These are phyloP conservation scores for Pigoraptor vietnamica DNA, from an alignment of 78 protist species.

Conservation along the genomic window DNA sequence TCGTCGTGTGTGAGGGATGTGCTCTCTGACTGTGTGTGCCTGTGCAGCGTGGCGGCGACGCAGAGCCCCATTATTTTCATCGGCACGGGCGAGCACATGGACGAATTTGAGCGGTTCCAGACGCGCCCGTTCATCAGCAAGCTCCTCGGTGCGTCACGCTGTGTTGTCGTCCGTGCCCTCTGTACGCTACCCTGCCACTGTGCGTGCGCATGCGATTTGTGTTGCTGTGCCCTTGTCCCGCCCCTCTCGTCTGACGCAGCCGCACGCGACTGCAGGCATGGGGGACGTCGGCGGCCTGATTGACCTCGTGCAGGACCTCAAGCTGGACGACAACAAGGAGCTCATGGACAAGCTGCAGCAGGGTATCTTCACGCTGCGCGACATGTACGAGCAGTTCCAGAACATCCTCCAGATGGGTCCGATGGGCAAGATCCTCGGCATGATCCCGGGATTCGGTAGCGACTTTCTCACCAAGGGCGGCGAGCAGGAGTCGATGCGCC, in stretches of 20 bases:
- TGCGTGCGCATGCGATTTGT: background rate
- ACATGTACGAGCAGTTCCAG: slow-evolving; percentile 92
- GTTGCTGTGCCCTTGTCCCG: background rate
- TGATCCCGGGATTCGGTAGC: slow-evolving; percentile 52
- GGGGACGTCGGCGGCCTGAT: slow-evolving; percentile 81
- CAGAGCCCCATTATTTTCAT: slow-evolving; percentile 89
- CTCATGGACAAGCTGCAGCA: background rate
- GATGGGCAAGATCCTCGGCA: slow-evolving; percentile 50
- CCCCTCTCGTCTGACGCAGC: background rate
- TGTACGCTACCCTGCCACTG: background rate
- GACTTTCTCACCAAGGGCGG: slow-evolving; percentile 48
- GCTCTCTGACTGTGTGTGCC: no score
- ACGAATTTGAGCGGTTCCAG: slow-evolving; percentile 84
- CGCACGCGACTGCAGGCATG: background rate
- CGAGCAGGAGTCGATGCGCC: slow-evolving; percentile 31
- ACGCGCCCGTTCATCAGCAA: slow-evolving; percentile 72
- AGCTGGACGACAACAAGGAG: slow-evolving; percentile 54
- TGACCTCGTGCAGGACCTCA: slow-evolving; percentile 59
- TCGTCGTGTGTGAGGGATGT: no score
- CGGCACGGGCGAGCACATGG: slow-evolving; percentile 93
- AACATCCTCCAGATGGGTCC: slow-evolving; percentile 85
- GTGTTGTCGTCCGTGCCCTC: no score
- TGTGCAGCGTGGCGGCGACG: slow-evolving; percentile 86
- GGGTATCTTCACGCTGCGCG: slow-evolving; percentile 89
- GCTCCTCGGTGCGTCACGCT: slow-evolving; percentile 79